Evolutionary conservation across 805 yeast species (phyloP).

Genomic region (Kodamaea leandrae): DNA sequence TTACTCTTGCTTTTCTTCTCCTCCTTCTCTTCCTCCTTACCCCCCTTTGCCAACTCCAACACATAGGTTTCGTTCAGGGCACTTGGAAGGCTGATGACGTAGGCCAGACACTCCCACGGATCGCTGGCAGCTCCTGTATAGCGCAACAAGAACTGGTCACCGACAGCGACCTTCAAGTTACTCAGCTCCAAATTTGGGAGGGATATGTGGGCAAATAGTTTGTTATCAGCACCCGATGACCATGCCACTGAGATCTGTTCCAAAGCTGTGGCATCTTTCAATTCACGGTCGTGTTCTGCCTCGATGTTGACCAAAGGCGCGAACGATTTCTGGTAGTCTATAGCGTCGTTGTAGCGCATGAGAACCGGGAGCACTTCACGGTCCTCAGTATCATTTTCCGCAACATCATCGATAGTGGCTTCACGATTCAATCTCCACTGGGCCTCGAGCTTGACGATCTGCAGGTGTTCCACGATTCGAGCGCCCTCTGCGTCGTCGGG

Average conservation of each 20-base stretch:
- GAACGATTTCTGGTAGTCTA: slow-evolving; percentile 78
- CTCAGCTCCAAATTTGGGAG: slow-evolving; percentile 65
- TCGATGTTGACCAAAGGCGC: slow-evolving; percentile 82
- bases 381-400: slow-evolving; percentile 44
- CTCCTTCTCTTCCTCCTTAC: background rate
- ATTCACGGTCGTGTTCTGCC: slow-evolving; percentile 71
- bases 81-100: slow-evolving; percentile 67
- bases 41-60: background rate
- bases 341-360: slow-evolving; percentile 77
- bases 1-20: no score
- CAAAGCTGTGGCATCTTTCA: slow-evolving; percentile 75
- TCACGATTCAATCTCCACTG: slow-evolving; percentile 74
- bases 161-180: slow-evolving; percentile 71
- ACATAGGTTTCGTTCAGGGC: background rate
- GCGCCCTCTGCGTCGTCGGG: slow-evolving; percentile 66
- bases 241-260: slow-evolving; percentile 72
- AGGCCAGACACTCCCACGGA: slow-evolving; percentile 70
- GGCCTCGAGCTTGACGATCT: slow-evolving; percentile 71
- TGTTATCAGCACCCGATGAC: slow-evolving; percentile 64
- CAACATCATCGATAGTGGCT: slow-evolving; percentile 68
- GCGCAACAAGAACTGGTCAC: slow-evolving; percentile 74
- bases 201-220: slow-evolving; percentile 66
- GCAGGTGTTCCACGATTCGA: slow-evolving; percentile 55
- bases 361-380: slow-evolving; percentile 67
- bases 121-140: slow-evolving; percentile 47